A percentile compares a stretch with the other conserved stretches of the same genome.
phyloP scores from a whole-genome alignment of 2,329 filamentous ascomycete species.

The Ceratocystis alfenasii region DNA sequence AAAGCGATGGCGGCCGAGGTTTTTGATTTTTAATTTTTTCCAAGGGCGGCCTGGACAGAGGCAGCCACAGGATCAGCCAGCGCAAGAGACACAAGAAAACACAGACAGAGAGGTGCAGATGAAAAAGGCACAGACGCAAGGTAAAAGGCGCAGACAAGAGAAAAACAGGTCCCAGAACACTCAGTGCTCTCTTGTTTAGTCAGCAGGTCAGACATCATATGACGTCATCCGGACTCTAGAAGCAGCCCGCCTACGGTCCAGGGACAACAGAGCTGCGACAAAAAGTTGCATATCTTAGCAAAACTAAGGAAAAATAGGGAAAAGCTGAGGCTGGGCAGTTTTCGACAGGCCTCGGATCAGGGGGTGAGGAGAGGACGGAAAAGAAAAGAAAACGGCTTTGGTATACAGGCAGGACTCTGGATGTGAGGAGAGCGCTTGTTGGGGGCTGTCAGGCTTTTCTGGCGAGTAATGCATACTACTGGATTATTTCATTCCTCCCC shows the following conservation, averaged over 20 bases:
- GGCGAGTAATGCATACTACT: no score
- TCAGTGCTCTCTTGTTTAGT: not conserved
- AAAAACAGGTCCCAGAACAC: not conserved
- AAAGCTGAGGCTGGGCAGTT: no score
- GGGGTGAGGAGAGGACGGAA: not conserved
- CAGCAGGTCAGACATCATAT: not conserved
- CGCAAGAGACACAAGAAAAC: not conserved
- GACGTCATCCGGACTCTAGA: constrained; percentile 1
- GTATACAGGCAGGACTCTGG: no score
- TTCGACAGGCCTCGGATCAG: not conserved
- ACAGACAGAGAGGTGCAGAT: not conserved
- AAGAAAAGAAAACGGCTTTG: not conserved
- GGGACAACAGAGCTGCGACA: no score
- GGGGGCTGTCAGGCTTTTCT: no score
- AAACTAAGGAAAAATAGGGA: no score
- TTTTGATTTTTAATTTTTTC: no score
- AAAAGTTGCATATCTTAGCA: not conserved
- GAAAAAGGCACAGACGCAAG: not conserved
- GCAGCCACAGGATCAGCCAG: no score
- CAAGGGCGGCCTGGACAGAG: no score
- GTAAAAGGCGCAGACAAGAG: not conserved
- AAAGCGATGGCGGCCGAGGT: not conserved
- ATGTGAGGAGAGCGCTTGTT: no score
- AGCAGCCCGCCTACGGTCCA: not conserved
- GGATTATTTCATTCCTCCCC: no score